Conservation (phyloP, 2,329 filamentous ascomycete species). For the Grosmannia huntii region DNA sequence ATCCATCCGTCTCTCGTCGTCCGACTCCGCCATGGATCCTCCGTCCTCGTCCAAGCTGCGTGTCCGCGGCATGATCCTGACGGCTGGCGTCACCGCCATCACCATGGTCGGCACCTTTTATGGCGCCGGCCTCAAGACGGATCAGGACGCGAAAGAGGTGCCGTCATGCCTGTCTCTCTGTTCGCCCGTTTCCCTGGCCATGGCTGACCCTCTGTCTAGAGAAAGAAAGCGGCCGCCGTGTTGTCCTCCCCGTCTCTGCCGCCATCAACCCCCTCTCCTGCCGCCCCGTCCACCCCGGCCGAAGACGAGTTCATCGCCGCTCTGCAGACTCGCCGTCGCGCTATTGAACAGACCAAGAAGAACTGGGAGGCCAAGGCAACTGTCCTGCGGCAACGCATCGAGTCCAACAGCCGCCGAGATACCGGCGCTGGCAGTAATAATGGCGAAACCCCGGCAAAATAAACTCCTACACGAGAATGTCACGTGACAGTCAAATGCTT, state of each 20-base stretch:
- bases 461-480: not conserved
- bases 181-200: not conserved
- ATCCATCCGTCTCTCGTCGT: not conserved
- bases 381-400: constrained; percentile 17
- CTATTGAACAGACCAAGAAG: constrained; percentile 14
- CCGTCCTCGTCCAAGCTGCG: constrained; percentile 3
- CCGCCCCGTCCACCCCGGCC: constrained; percentile 13
- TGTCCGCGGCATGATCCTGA: constrained; percentile 11
- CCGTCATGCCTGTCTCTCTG: not conserved
- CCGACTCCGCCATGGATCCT: not conserved
- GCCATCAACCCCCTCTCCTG: not conserved
- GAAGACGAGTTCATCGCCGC: constrained; percentile 18
- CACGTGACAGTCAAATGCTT: too few species aligned
- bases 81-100: constrained; percentile 16
- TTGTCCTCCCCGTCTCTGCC: not conserved
- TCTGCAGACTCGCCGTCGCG: constrained; percentile 16
- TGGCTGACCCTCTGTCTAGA: not conserved
- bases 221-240: constrained; percentile 7
- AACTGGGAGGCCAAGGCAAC: constrained; percentile 20
- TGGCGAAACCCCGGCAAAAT: not conserved
- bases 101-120: constrained; percentile 19
- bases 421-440: not conserved
- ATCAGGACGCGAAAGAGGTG: constrained; percentile 13
- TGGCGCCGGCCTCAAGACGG: constrained; percentile 21
- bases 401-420: not conserved